phyloP scores from a whole-genome alignment of 805 yeast species.

The Metschnikowia dekortorum region DNA sequence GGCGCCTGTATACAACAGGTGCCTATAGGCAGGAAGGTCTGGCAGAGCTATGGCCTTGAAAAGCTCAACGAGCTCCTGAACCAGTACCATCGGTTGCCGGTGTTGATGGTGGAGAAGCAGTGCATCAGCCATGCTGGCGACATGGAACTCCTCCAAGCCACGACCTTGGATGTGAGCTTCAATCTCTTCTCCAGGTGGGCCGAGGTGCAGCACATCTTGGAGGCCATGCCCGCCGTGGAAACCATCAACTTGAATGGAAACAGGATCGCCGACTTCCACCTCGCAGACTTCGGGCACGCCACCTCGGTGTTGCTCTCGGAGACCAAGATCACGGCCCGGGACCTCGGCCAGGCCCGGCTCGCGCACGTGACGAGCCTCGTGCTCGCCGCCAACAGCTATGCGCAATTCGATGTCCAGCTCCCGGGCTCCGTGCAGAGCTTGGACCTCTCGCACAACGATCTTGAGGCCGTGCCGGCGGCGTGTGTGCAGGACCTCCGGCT shows the following conservation, averaged over 20 bases:
- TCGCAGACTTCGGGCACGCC: not conserved
- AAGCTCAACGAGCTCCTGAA: constrained; percentile 46
- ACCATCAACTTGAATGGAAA: constrained; percentile 54
- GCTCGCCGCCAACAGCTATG: constrained; percentile 33
- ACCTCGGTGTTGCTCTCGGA: constrained; percentile 18
- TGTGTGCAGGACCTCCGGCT: not conserved
- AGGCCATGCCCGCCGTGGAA: constrained; percentile 32
- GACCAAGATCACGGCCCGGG: constrained; percentile 16
- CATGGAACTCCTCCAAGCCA: not conserved
- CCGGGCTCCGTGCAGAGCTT: not conserved
- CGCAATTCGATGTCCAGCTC: constrained; percentile 8
- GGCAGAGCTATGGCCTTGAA: constrained; percentile 65
- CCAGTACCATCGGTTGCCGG: constrained; percentile 40
- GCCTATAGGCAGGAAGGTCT: constrained; percentile 51
- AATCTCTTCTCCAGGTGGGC: constrained; percentile 13
- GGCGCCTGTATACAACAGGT: constrained; percentile 18
- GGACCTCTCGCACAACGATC: constrained; percentile 41
- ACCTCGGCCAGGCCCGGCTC: constrained; percentile 24
- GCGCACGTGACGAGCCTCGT: constrained; percentile 32
- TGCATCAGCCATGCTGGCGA: constrained; percentile 21
- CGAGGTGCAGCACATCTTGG: constrained; percentile 33
- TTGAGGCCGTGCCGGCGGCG: constrained; percentile 14
- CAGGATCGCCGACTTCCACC: constrained; percentile 22
- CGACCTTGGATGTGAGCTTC: constrained; percentile 12
- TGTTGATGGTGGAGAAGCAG: constrained; percentile 47